These are phyloP conservation scores for Zygnema cylindricum DNA, from an alignment of 139 green algal species.

Conservation along the genomic window DNA sequence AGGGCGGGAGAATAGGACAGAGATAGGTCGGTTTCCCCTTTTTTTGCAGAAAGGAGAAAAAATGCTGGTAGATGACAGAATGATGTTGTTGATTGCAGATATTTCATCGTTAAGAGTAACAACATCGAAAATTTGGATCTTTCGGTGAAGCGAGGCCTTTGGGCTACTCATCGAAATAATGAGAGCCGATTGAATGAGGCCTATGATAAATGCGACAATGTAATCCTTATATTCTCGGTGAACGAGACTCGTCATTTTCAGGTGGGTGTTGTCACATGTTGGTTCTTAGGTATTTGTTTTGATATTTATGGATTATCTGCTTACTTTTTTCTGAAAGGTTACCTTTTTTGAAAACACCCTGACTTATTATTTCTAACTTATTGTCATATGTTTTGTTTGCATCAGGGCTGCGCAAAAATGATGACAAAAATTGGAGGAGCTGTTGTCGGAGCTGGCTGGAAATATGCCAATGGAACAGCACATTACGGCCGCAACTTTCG, in stretches of 20 bases:
- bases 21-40: no score
- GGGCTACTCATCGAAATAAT: constrained; percentile 60
- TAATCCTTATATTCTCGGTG: constrained; percentile 57
- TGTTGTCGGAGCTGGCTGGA: constrained; percentile 31
- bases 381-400: background rate
- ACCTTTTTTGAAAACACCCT: no score
- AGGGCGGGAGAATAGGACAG: no score
- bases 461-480: constrained; percentile 39
- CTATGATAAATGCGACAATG: constrained; percentile 50
- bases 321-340: no score
- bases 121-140: constrained; percentile 60
- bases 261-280: constrained; percentile 1
- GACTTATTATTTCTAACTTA: no score
- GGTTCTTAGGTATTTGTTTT: background rate
- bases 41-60: no score
- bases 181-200: constrained; percentile 55
- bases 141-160: constrained; percentile 49
- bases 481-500: constrained; percentile 56
- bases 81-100: constrained; percentile 25
- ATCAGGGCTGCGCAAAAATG: constrained; percentile 57
- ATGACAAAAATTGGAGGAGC: constrained; percentile 41
- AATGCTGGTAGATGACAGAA: background rate
- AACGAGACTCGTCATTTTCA: constrained; percentile 63
- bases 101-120: constrained; percentile 61
- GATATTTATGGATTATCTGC: background rate